These are phyloP conservation scores for Alternaria sp. DNA, from an alignment of 2,329 filamentous ascomycete genomes.

Conservation along the genomic window DNA sequence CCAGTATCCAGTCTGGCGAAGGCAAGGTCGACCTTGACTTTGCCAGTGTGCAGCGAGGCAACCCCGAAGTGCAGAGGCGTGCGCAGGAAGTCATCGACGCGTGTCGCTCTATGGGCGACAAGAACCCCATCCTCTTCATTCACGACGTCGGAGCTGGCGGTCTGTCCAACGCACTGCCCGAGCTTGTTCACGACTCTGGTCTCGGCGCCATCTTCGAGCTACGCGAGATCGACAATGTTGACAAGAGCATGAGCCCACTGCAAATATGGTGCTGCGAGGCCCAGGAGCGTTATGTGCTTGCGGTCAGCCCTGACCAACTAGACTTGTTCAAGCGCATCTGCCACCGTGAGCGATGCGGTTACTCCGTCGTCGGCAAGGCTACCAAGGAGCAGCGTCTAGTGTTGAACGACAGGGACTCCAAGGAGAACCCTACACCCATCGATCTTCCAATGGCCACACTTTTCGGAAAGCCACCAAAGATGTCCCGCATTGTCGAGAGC, in stretches of 20 bases:
- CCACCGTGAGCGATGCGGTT: conserved; percentile 86
- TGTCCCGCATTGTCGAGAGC: conserved; percentile 75
- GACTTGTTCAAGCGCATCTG: conserved; percentile 73
- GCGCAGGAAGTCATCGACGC: conserved; percentile 99
- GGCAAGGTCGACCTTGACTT: conserved; percentile 93
- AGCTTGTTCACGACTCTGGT: conserved; percentile 89
- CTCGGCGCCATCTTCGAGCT: conserved; percentile 92
- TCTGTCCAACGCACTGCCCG: conserved; percentile 81
- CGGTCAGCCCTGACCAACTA: conserved; percentile 80
- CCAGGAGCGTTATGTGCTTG: conserved; percentile 93
- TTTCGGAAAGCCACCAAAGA: conserved; percentile 85
- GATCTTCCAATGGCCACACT: conserved; percentile 87
- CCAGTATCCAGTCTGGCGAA: conserved; percentile 86
- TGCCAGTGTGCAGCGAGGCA: conserved; percentile 94
- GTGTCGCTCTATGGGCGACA: conserved; percentile 80
- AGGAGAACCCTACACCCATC: conserved; percentile 77
- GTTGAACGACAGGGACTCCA: conserved; percentile 80
- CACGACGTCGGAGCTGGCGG: conserved; percentile 97
- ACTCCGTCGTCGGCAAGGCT: conserved; percentile 86
- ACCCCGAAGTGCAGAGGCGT: conserved; percentile 92
- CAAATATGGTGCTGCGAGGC: conserved; percentile 99
- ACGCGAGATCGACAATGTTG: conserved; percentile 89
- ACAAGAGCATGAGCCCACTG: conserved; percentile 89
- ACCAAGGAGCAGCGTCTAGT: conserved; percentile 75
- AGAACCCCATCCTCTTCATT: conserved; percentile 94